Percentiles rank a stretch among this genome's conserved stretches.
These are phyloP conservation scores for Sporothrix protearum DNA, from an alignment of 2,329 filamentous ascomycete genomes.

Conservation along the genomic window DNA sequence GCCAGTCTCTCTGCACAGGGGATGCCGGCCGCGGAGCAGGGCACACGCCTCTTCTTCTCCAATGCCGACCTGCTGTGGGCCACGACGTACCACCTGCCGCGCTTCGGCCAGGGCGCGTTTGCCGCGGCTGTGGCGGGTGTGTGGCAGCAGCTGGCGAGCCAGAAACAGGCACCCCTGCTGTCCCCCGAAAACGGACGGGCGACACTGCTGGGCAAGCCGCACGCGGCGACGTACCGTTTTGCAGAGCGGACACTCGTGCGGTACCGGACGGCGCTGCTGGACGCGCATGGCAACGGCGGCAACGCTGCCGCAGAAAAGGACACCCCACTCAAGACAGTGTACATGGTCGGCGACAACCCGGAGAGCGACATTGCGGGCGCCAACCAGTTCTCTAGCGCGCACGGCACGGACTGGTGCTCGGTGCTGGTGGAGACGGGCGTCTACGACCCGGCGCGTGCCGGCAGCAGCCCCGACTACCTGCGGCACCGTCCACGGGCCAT, in stretches of 20 bases:
- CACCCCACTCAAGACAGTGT: slow-evolving; percentile 65
- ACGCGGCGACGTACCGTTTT: slow-evolving; percentile 71
- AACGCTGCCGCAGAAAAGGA: slow-evolving; percentile 17
- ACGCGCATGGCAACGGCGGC: slow-evolving; percentile 26
- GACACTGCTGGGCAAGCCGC: slow-evolving; percentile 79
- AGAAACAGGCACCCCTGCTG: slow-evolving; percentile 52
- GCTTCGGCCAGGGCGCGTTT: slow-evolving; percentile 90
- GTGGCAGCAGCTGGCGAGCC: slow-evolving; percentile 72
- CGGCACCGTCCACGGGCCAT: slow-evolving; percentile 31
- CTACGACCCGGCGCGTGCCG: slow-evolving; percentile 30
- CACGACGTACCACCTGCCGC: slow-evolving; percentile 75
- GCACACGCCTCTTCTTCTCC: slow-evolving; percentile 79
- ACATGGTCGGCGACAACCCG: slow-evolving; percentile 91
- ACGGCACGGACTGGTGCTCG: slow-evolving; percentile 47
- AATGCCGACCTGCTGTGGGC: slow-evolving; percentile 92
- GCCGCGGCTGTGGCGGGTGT: slow-evolving; percentile 75
- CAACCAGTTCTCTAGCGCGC: slow-evolving; percentile 65
- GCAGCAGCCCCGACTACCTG: slow-evolving; percentile 24
- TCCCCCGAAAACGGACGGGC: slow-evolving; percentile 38
- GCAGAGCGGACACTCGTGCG: slow-evolving; percentile 69
- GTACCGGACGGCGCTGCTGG: slow-evolving; percentile 53
- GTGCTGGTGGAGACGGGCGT: slow-evolving; percentile 37
- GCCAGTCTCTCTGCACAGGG: slow-evolving; percentile 45
- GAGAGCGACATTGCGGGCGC: slow-evolving; percentile 88
- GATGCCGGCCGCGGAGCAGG: slow-evolving; percentile 60